Evolutionary conservation across 768 basidiomycete species (phyloP).

Genomic region (Rhodotorula sphaerocarpa): DNA sequence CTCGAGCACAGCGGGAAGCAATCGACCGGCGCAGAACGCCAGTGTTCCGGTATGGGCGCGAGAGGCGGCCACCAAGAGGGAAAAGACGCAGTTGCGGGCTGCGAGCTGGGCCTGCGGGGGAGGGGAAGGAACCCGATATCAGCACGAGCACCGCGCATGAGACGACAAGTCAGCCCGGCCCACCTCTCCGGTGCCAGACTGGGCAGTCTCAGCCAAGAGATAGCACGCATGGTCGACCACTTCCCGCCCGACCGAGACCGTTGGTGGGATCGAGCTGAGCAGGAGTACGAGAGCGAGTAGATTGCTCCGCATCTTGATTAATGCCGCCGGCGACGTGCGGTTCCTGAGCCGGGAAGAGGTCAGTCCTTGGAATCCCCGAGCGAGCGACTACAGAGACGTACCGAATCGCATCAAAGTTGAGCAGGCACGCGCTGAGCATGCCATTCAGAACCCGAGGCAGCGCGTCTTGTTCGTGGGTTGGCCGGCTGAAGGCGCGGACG

Average conservation of each 20-base stretch:
- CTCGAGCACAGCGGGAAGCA: conserved; percentile 74
- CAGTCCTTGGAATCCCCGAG: background rate
- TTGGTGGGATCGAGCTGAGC: conserved; percentile 65
- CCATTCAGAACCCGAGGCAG: conserved; percentile 55
- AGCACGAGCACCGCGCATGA: too few species aligned
- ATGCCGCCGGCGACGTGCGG: conserved; percentile 64
- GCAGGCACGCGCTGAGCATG: conserved; percentile 70
- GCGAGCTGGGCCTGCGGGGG: conserved; percentile 61
- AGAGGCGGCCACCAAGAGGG: conserved; percentile 63
- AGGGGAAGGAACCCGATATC: background rate
- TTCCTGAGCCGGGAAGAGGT: conserved; percentile 50
- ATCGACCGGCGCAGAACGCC: conserved; percentile 59
- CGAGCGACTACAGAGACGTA: conserved; percentile 47
- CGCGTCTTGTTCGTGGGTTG: conserved; percentile 42
- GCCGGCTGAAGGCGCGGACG: conserved; percentile 46
- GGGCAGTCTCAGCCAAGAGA: conserved; percentile 69
- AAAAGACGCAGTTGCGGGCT: conserved; percentile 82
- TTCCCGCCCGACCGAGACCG: conserved; percentile 59
- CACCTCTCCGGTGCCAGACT: conserved; percentile 60
- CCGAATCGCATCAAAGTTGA: conserved; percentile 89
- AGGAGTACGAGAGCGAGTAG: conserved; percentile 76
- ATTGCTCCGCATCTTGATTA: conserved; percentile 82
- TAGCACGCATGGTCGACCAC: conserved; percentile 78
- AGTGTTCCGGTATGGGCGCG: conserved; percentile 50
- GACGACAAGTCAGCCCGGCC: too few species aligned